Evolutionary conservation across 2,329 filamentous ascomycete genomes (phyloP).

Genomic region (Penicillium glabrum): DNA sequence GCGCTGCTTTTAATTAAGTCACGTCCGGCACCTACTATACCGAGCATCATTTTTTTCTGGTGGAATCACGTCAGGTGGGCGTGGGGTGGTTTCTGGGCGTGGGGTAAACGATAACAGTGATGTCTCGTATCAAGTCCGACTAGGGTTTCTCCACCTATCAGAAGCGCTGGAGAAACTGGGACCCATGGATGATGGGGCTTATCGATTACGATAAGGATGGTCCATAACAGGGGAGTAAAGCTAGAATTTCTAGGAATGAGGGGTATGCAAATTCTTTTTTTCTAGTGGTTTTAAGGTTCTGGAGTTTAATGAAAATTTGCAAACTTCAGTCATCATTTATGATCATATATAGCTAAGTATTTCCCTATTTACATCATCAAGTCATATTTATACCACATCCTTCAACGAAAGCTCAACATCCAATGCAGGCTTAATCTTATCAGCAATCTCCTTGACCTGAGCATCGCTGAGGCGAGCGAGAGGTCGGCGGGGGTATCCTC

Average conservation of each 20-base stretch:
- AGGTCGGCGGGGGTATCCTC: conserved; percentile 72
- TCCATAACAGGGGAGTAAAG: too few species aligned
- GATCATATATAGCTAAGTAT: conserved; percentile 7
- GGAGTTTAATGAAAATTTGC: background rate
- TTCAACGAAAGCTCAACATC: conserved; percentile 35
- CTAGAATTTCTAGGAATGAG: too few species aligned
- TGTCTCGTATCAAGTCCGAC: conserved; percentile 17
- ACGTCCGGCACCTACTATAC: background rate
- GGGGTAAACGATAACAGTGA: background rate
- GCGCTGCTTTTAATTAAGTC: background rate
- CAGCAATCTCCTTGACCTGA: conserved; percentile 31
- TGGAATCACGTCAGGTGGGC: background rate
- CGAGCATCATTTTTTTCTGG: background rate
- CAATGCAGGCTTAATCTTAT: conserved; percentile 37
- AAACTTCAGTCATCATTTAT: background rate
- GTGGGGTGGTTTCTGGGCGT: background rate
- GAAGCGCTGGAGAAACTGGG: conserved; percentile 2
- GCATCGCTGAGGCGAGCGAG: conserved; percentile 33
- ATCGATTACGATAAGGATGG: background rate
- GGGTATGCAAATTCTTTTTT: background rate
- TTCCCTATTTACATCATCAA: conserved; percentile 1
- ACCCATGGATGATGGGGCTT: background rate
- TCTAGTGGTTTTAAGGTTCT: background rate
- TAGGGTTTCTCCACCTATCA: conserved; percentile 28
- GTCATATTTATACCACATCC: conserved; percentile 32